A percentile compares a stretch with the other conserved stretches of the same genome.
phyloP scores from a whole-genome alignment of 1,284 basidiomycete genomes.

The Sutorius eximius region DNA sequence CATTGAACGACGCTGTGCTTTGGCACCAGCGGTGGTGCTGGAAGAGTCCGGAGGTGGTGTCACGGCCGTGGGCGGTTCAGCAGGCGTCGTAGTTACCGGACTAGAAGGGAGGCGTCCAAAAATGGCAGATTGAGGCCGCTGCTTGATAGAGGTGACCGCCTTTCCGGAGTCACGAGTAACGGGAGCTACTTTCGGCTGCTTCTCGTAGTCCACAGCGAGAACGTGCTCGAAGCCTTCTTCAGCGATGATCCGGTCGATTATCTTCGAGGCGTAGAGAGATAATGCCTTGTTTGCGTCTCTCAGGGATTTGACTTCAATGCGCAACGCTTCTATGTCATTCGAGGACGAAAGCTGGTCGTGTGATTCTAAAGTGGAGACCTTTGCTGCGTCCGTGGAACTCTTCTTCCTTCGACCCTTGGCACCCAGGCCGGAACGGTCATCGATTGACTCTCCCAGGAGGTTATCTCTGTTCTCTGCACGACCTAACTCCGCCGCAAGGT shows the following conservation, averaged over 20 bases:
- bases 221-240: slow-evolving; percentile 95
- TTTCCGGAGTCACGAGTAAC: slow-evolving; percentile 18
- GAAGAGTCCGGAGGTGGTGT: slow-evolving; percentile 38
- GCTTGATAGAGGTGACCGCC: slow-evolving; percentile 37
- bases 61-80: slow-evolving; percentile 36
- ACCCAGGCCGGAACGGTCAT: slow-evolving; percentile 49
- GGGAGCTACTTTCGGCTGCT: slow-evolving; percentile 40
- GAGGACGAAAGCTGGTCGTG: slow-evolving; percentile 43
- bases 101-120: slow-evolving; percentile 47
- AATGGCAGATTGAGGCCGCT: slow-evolving; percentile 60
- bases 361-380: slow-evolving; percentile 42
- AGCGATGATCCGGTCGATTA: slow-evolving; percentile 92
- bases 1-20: slow-evolving; percentile 66
- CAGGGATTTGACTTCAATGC: slow-evolving; percentile 83
- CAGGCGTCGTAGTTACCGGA: slow-evolving; percentile 34
- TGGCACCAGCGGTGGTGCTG: slow-evolving; percentile 36
- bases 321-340: slow-evolving; percentile 67
- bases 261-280: slow-evolving; percentile 92
- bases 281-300: slow-evolving; percentile 95
- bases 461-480: slow-evolving; percentile 82
- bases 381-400: slow-evolving; percentile 39
- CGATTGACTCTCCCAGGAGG: slow-evolving; percentile 52
- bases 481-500: slow-evolving; percentile 88
- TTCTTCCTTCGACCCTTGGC: slow-evolving; percentile 56
- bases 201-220: slow-evolving; percentile 84